phyloP scores from a whole-genome alignment of 2,329 filamentous ascomycete species.

The Akanthomyces uredinophilus region DNA sequence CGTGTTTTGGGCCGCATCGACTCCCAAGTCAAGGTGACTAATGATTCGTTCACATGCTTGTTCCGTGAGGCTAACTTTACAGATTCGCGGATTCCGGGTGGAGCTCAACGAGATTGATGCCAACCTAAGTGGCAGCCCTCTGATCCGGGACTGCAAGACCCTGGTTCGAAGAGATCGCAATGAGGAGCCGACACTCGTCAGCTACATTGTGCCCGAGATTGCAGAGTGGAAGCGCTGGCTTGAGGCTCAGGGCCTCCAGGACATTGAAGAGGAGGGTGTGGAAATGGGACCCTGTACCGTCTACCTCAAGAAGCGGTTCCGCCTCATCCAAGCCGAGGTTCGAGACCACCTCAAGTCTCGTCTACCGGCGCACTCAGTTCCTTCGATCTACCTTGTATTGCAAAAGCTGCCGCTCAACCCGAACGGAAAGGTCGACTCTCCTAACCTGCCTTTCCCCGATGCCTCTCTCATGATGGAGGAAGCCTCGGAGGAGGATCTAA shows the following conservation, averaged over 20 bases:
- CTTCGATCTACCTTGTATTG: slow-evolving; percentile 30
- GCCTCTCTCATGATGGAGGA: slow-evolving; percentile 51
- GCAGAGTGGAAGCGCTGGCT: slow-evolving; percentile 67
- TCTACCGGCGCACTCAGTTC: slow-evolving; percentile 31
- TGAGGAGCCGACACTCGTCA: slow-evolving; percentile 74
- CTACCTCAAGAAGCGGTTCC: slow-evolving; percentile 42
- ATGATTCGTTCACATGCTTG: not conserved
- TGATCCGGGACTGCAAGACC: slow-evolving; percentile 81
- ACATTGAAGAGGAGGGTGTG: slow-evolving; percentile 48
- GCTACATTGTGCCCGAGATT: slow-evolving; percentile 79
- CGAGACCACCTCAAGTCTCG: slow-evolving; percentile 66
- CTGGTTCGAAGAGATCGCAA: slow-evolving; percentile 51
- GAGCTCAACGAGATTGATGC: slow-evolving; percentile 91
- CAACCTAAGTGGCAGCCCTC: slow-evolving; percentile 66
- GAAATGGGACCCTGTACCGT: slow-evolving; percentile 40
- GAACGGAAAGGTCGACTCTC: slow-evolving; percentile 76
- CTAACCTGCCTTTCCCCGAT: slow-evolving; percentile 75
- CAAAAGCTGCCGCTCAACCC: slow-evolving; percentile 62
- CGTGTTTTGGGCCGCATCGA: slow-evolving; percentile 72
- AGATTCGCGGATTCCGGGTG: slow-evolving; percentile 87
- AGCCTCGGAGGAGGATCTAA: slow-evolving; percentile 31
- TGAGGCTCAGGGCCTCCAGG: slow-evolving; percentile 46
- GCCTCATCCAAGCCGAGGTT: slow-evolving; percentile 43
- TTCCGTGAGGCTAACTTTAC: not conserved
- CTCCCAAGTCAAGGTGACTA: slow-evolving; percentile 68